A percentile compares a stretch with the other conserved stretches of the same genome.
These are phyloP conservation scores for Cryptosporidium ryanae DNA, from an alignment of 169 alveolate genomes.

Conservation along the genomic window DNA sequence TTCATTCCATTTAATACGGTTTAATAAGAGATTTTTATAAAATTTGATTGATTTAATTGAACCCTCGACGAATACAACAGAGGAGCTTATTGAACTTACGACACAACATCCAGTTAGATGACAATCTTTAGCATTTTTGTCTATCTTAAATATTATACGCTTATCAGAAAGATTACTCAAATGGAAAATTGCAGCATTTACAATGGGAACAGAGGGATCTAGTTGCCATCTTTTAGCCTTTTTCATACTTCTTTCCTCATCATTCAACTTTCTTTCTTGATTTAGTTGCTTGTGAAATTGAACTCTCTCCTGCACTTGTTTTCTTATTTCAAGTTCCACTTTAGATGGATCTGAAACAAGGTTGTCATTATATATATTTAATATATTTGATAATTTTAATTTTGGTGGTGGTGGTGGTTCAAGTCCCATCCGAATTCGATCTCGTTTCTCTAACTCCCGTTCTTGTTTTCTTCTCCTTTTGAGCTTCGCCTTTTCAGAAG, in stretches of 20 bases:
- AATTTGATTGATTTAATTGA: conserved; percentile 80
- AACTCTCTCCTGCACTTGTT: conserved; percentile 89
- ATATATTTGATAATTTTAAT: conserved; percentile 87
- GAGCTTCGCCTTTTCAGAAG: conserved; percentile 82
- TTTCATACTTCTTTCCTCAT: conserved; percentile 84
- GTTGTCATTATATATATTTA: conserved; percentile 84
- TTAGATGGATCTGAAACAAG: conserved; percentile 90
- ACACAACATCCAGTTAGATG: conserved; percentile 91
- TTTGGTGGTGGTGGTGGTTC: conserved; percentile 92
- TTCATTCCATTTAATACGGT: conserved; percentile 85
- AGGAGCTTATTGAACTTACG: conserved; percentile 80
- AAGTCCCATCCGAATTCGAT: conserved; percentile 88
- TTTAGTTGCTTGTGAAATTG: conserved; percentile 85
- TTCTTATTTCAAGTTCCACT: conserved; percentile 85
- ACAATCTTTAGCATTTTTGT: conserved; percentile 89
- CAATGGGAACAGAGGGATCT: conserved; percentile 34
- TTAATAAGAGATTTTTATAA: conserved; percentile 80
- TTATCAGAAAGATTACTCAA: conserved; percentile 64
- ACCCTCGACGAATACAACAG: conserved; percentile 81
- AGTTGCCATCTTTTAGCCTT: conserved; percentile 88
- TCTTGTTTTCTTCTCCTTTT: conserved; percentile 88
- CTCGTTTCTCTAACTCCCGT: conserved; percentile 86
- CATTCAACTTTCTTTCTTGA: conserved; percentile 83
- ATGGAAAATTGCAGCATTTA: conserved; percentile 67
- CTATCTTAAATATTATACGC: conserved; percentile 79